Evolutionary conservation across 441 rosid genomes (phyloP).

Genomic region (Hura crepitans): DNA sequence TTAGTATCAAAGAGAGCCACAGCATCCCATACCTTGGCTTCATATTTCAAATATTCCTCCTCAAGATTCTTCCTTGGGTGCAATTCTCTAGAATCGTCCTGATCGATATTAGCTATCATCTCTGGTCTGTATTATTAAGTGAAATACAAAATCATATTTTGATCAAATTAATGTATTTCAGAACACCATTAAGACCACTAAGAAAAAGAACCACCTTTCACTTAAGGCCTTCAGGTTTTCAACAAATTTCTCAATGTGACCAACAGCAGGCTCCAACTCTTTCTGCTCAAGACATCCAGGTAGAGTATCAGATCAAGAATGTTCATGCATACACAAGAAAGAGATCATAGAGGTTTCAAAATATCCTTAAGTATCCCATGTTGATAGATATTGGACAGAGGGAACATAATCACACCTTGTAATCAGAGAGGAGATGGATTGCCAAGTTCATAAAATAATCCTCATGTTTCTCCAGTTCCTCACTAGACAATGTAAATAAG

Average conservation of each 20-base stretch:
- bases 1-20: background rate
- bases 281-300: conserved; percentile 47
- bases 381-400: conserved; percentile 1
- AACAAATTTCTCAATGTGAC: conserved; percentile 68
- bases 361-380: conserved; percentile 7
- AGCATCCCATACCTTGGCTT: conserved; percentile 61
- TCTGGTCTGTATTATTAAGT: conserved; percentile 50
- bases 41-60: conserved; percentile 84
- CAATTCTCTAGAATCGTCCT: no score
- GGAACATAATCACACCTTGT: conserved; percentile 54
- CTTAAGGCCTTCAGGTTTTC: conserved; percentile 74
- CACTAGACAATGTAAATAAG: conserved; percentile 44
- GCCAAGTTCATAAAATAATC: conserved; percentile 68
- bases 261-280: conserved; percentile 69
- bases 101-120: conserved; percentile 35
- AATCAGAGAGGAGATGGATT: conserved; percentile 56
- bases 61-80: conserved; percentile 84
- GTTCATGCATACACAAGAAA: background rate
- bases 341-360: background rate
- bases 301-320: conserved; percentile 11
- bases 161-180: conserved; percentile 15
- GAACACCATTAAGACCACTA: background rate
- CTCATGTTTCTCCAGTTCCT: conserved; percentile 81
- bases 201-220: conserved; percentile 47
- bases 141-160: conserved; percentile 14